Base-by-base conservation (phyloP, 2,329 filamentous ascomycete species). In the Colletotrichum sp. region DNA sequence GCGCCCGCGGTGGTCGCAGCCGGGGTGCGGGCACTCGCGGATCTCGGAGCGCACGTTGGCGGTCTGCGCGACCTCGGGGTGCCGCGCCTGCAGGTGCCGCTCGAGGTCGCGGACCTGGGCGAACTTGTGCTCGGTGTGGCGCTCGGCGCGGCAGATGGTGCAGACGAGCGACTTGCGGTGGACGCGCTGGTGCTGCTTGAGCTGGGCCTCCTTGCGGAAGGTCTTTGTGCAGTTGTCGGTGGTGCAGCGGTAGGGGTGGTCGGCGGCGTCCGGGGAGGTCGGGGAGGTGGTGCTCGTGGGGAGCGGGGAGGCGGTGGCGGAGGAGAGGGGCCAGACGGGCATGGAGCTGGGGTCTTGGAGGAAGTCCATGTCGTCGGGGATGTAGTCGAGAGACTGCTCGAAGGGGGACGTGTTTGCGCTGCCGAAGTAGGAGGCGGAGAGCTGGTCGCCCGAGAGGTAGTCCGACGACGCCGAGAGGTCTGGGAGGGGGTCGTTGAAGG, bases 111-210 rank as follows among this genome's bases (percentile, higher is more conserved):
- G 77, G 10, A 78, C 77, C 69, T 78, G 77, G 48, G 77, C 77
- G 69, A 78, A 78, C 75, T 73, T 78, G 63, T 77, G 77, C 72
- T 73, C 77, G n/a, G 63, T 70, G 26, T 61, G 75, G 70, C 36
- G 65, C 52, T 77, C 74, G 73, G 69, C 66, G 48, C 69, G 65
- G 72, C 77, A 78, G 57, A 77, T 77, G n/a, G 36, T 43, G 72
- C 77, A 78, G 21, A 71, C 64, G n/a, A 78, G 72, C 10, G 72
- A 63, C 72, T 78, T 78, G 48, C 73, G 71, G 72, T 78, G 77
- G 69, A 78, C 77, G 48, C 77, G 77, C 61, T 77, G 77, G 61
- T 78, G 77, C 75, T 78, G 77, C 75, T 77, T 78, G 18, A 76
- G 69, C 73, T 77, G 77, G 30, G 71, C 73, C 57, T 78, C 75